Evolutionary conservation across 1,284 basidiomycete species (phyloP).

Genomic region (Ceratobasidium sp.): DNA sequence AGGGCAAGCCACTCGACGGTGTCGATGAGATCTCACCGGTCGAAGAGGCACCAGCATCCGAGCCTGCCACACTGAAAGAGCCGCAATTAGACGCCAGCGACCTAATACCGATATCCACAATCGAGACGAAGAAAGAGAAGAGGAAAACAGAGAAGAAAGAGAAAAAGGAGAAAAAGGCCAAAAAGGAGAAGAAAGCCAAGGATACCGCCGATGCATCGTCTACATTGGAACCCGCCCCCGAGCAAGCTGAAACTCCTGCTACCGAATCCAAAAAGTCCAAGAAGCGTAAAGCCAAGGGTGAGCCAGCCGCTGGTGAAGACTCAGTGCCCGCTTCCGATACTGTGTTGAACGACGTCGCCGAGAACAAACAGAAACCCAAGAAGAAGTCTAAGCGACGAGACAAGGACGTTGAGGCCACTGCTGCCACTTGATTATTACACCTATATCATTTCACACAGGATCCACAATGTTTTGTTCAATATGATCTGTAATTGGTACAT

Average conservation of each 20-base stretch:
- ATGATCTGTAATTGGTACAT: conserved; percentile 41
- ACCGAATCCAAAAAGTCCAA: conserved; percentile 25
- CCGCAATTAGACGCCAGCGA: not conserved
- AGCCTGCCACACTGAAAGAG: not conserved
- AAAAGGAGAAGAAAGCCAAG: conserved; percentile 45
- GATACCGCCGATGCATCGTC: not conserved
- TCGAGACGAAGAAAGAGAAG: conserved; percentile 49
- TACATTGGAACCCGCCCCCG: not conserved
- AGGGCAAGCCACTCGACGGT: not conserved
- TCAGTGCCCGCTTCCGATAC: not conserved
- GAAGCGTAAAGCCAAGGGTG: conserved; percentile 43
- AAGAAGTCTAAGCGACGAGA: conserved; percentile 41
- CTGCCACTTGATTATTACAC: conserved; percentile 1
- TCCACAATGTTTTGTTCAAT: conserved; percentile 11
- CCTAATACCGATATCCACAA: conserved; percentile 13
- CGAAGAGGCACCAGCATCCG: not conserved
- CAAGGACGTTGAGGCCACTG: not conserved
- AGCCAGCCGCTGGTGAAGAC: conserved; percentile 43
- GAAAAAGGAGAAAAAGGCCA: conserved; percentile 47
- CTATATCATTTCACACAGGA: not conserved
- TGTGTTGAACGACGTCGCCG: conserved; percentile 4
- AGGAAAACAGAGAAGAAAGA: conserved; percentile 45
- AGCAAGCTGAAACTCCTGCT: conserved; percentile 46
- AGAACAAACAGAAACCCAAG: conserved; percentile 19
- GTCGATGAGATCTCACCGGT: not conserved